A percentile compares a stretch with the other conserved stretches of the same genome.
Evolutionary conservation across 176 grass and related monocot species (phyloP).

Genomic region (Tillandsia leiboldiana): DNA sequence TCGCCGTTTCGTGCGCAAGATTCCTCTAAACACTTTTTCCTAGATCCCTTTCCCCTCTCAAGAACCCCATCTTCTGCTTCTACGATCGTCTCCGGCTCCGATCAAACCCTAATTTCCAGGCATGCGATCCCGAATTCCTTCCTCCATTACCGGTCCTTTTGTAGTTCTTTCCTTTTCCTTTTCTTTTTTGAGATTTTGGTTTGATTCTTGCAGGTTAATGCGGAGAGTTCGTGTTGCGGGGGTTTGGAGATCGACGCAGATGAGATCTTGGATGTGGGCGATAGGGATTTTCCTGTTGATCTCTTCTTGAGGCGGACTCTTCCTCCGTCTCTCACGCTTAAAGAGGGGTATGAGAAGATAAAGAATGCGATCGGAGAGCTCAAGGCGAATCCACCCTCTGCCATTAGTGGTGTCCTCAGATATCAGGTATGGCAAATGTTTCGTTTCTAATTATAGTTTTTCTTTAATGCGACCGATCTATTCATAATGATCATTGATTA

Average conservation of each 20-base stretch:
- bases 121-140: no score
- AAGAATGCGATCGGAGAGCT: conserved; percentile 22
- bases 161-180: no score
- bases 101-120: no score
- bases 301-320: conserved; percentile 24
- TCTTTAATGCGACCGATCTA: neutral
- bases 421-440: conserved; percentile 13
- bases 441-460: neutral
- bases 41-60: no score
- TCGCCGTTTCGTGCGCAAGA: neutral
- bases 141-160: no score
- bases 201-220: conserved; percentile 16
- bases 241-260: conserved; percentile 31
- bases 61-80: no score
- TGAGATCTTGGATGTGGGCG: conserved; percentile 10
- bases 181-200: neutral
- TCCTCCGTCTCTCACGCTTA: conserved; percentile 19
- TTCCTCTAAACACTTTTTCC: no score
- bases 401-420: conserved; percentile 25
- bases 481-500: no score
- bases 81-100: no score
- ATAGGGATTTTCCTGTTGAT: conserved; percentile 21
- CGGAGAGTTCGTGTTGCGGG: neutral
- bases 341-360: conserved; percentile 32
- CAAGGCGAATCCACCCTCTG: conserved; percentile 14